phyloP scores from a whole-genome alignment of 169 alveolate species.

The Theileria parva region DNA sequence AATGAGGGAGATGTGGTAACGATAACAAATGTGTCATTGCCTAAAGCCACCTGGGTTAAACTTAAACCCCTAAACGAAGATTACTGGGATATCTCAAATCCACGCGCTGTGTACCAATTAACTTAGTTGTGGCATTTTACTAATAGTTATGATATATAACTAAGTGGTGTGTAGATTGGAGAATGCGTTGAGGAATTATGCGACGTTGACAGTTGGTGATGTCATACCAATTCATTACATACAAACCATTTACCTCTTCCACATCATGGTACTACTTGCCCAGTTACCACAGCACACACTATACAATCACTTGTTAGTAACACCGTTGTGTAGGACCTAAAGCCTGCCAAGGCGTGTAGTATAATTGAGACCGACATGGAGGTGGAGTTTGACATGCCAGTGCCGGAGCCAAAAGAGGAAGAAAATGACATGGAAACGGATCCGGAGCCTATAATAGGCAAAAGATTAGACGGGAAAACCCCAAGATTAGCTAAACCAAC shows the following conservation, averaged over 20 bases:
- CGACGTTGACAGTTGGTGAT: constrained; percentile 91
- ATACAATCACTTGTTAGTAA: not conserved
- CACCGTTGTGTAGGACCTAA: constrained; percentile 69
- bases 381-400: constrained; percentile 87
- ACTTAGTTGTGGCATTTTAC: constrained; percentile 11
- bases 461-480: constrained; percentile 56
- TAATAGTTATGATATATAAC: no score
- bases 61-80: constrained; percentile 89
- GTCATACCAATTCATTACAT: constrained; percentile 86
- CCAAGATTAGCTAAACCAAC: constrained; percentile 18
- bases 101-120: constrained; percentile 89
- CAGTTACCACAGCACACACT: not conserved
- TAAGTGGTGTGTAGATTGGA: constrained; percentile 72
- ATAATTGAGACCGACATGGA: constrained; percentile 93
- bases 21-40: constrained; percentile 83
- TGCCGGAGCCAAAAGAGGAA: constrained; percentile 71
- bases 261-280: constrained; percentile 78
- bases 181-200: constrained; percentile 88
- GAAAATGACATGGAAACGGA: constrained; percentile 10
- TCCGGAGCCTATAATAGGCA: constrained; percentile 22
- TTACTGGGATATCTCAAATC: constrained; percentile 91
- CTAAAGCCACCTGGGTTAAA: constrained; percentile 88
- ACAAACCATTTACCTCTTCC: constrained; percentile 84
- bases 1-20: constrained; percentile 87
- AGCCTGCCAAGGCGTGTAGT: constrained; percentile 89